Percentiles rank a stretch among this genome's conserved stretches.
Evolutionary conservation across 2,329 filamentous ascomycete genomes (phyloP).

Genomic region (Alternaria gaisen): DNA sequence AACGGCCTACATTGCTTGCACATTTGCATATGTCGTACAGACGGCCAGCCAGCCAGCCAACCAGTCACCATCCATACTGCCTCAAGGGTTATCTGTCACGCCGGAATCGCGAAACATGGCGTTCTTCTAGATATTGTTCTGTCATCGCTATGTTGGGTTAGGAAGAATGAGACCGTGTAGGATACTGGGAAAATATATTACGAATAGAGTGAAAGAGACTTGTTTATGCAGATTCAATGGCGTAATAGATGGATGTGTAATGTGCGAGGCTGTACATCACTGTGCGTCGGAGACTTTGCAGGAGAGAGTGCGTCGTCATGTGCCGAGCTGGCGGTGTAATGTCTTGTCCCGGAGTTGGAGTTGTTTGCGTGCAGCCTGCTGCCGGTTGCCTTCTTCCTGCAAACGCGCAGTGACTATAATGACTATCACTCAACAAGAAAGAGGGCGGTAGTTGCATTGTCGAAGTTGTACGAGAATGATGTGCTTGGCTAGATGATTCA

Average conservation of each 20-base stretch:
- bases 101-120: background rate
- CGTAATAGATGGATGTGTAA: background rate
- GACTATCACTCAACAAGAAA: background rate
- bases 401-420: background rate
- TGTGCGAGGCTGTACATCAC: background rate
- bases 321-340: slow-evolving; percentile 2
- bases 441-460: background rate
- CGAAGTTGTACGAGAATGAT: background rate
- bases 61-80: background rate
- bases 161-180: background rate
- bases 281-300: slow-evolving; percentile 3
- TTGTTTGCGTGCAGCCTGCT: slow-evolving; percentile 3
- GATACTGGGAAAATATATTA: background rate
- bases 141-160: background rate
- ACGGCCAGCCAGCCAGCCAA: background rate
- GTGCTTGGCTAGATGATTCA: slow-evolving; percentile 10
- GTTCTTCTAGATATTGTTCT: background rate
- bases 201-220: slow-evolving; percentile 7
- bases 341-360: background rate
- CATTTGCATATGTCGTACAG: background rate
- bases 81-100: background rate
- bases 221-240: background rate
- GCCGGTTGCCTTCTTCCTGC: background rate
- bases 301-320: background rate
- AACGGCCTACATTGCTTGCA: background rate